Base-by-base conservation (phyloP, 805 yeast genomes). In the Sungouiozyma intestinalis region DNA sequence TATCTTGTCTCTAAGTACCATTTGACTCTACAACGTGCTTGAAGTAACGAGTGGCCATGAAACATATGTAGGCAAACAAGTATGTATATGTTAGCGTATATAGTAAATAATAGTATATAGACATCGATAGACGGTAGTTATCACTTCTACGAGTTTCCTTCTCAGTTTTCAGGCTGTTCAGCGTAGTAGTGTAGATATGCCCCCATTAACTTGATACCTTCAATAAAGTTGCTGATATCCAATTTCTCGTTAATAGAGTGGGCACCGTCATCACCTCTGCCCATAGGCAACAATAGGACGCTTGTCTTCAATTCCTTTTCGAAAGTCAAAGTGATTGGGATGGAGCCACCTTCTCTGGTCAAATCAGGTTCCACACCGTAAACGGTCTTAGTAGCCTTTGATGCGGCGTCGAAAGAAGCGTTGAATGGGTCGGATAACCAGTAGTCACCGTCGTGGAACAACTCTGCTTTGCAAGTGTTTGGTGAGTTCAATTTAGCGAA, bases 181-280 rank as follows among this genome's bases (percentile, higher is more conserved):
- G 78, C 84, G 52, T 82, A 82, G 69, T 81, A 88, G 67, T 92
- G 97, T 61, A 92, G 72, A 67, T 87, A 92, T 16, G 97, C 95
- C 51, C 90, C 81, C 66, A 90, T 75, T 13, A 95, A 83, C 72
- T 92, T 92, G 58, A 84, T 79, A 51, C 99, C 99, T 58, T 85
- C 84, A 52, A 92, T 79, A 67, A 85, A 92, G 72, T 92, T 92
- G 50, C 82, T 68, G 41, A 87, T 71, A 62, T 94, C 84, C 55
- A 92, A 68, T 71, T 92, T 92, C 69, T 92, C 99, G 62, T 92
- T 92, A 57, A 92, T 87, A 17, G 96, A 86, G 65, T 92, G 99
- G 38, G 99, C 98, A 55, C 98, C 98, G 60, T 92, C 99, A 63
- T 92, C 97, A 52, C 98, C 98, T 68, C 94, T 82, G 50, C 99